Conservation (phyloP, 2,329 filamentous ascomycete genomes). For the Hymenoscyphus linearis region DNA sequence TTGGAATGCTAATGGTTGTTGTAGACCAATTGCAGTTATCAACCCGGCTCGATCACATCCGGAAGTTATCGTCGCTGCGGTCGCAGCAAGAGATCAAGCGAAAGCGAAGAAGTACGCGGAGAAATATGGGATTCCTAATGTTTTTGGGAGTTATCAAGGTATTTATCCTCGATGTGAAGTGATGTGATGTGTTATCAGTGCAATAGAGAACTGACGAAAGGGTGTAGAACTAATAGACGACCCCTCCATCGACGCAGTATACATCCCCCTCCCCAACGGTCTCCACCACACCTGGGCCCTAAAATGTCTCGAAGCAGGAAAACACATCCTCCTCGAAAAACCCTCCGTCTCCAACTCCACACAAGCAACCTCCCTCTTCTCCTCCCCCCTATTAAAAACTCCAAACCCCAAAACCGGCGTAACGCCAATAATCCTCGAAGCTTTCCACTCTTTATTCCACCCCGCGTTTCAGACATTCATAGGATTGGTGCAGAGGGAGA, state of each 20-base stretch:
- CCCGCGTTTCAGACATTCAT: conserved; percentile 43
- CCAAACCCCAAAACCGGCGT: conserved; percentile 10
- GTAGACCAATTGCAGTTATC: conserved; percentile 40
- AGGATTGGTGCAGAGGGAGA: conserved; percentile 34
- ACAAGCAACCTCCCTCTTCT: conserved; percentile 43
- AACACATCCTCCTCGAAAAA: conserved; percentile 53
- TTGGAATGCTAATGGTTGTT: background rate
- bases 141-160: conserved; percentile 46
- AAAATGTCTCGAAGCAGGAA: conserved; percentile 42
- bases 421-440: conserved; percentile 46
- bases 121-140: conserved; percentile 45
- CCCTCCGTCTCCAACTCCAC: conserved; percentile 41
- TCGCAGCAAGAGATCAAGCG: conserved; percentile 45
- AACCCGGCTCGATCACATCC: conserved; percentile 46
- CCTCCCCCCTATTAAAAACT: conserved; percentile 30
- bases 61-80: conserved; percentile 46
- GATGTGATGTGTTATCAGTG: no score
- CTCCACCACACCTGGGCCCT: conserved; percentile 44
- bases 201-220: background rate
- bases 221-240: conserved; percentile 36
- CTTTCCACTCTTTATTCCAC: conserved; percentile 47
- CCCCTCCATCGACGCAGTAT: conserved; percentile 43
- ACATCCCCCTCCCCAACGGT: conserved; percentile 43
- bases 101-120: conserved; percentile 46
- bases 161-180: no score